Percentiles rank a stretch among this genome's conserved stretches.
phyloP scores from a whole-genome alignment of 345 rosid species.

The Brassica incana region DNA sequence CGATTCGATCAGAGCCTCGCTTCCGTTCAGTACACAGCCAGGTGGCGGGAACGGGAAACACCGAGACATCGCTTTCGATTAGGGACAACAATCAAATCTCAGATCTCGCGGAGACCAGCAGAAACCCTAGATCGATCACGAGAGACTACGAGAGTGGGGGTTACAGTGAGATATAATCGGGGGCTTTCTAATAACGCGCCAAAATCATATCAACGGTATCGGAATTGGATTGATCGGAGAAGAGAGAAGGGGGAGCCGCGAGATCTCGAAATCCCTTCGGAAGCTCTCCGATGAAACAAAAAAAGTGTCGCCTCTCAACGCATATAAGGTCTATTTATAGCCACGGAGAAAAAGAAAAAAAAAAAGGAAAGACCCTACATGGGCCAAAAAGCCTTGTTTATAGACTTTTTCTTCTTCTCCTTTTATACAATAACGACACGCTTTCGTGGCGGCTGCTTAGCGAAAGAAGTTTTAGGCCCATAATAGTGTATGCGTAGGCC shows the following conservation, averaged over 20 bases:
- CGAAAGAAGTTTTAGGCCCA: not conserved
- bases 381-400: not conserved
- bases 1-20: slow-evolving; percentile 51
- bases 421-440: not conserved
- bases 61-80: slow-evolving; percentile 56
- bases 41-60: slow-evolving; percentile 64
- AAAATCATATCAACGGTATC: slow-evolving; percentile 19
- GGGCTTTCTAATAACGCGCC: slow-evolving; percentile 10
- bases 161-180: not conserved
- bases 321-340: slow-evolving; percentile 18
- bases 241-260: slow-evolving; percentile 6
- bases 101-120: slow-evolving; percentile 24
- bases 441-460: not conserved
- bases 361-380: not conserved
- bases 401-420: not conserved
- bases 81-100: slow-evolving; percentile 22
- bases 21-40: slow-evolving; percentile 44
- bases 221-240: slow-evolving; percentile 14
- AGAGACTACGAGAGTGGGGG: not conserved
- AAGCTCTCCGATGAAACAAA: slow-evolving; percentile 26
- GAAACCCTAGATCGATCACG: slow-evolving; percentile 36
- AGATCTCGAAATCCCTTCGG: slow-evolving; percentile 20
- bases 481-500: not conserved
- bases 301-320: not conserved
- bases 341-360: not conserved